Conservation (phyloP, 768 basidiomycete species). For the Suillus americanus region DNA sequence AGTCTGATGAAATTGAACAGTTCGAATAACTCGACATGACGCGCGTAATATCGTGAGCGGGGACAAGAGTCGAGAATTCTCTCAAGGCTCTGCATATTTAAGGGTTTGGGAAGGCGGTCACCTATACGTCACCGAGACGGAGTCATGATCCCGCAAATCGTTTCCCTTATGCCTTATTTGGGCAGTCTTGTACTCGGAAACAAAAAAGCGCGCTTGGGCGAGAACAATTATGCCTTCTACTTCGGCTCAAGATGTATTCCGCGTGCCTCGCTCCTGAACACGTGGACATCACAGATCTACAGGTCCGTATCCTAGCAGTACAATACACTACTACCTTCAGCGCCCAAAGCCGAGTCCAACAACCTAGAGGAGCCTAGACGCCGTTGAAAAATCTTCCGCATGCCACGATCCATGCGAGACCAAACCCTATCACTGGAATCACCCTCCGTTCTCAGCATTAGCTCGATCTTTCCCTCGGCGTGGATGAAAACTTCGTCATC, state of each 20-base stretch:
- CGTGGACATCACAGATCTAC: not conserved
- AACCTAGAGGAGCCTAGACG: not conserved
- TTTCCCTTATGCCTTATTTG: conserved; percentile 29
- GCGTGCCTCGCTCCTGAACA: not conserved
- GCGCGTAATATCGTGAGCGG: not conserved
- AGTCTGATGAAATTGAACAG: conserved; percentile 21
- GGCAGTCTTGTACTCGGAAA: conserved; percentile 30
- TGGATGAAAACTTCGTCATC: conserved; percentile 32
- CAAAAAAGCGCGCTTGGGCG: conserved; percentile 21
- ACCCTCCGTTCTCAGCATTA: conserved; percentile 19
- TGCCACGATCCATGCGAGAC: conserved; percentile 26
- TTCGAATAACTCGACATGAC: conserved; percentile 20
- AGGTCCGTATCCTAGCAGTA: too few relatives aligned
- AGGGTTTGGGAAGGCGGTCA: conserved; percentile 10
- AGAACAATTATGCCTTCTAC: conserved; percentile 1
- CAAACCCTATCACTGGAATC: conserved; percentile 12
- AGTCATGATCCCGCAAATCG: not conserved
- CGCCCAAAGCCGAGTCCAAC: not conserved
- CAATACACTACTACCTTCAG: not conserved
- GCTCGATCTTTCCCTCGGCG: conserved; percentile 22
- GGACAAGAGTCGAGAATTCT: conserved; percentile 9
- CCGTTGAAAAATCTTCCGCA: conserved; percentile 27
- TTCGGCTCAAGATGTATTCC: conserved; percentile 6
- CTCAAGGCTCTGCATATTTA: conserved; percentile 9
- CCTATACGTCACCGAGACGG: conserved; percentile 2